These are phyloP conservation scores for Serendipita sp. DNA, from an alignment of 768 basidiomycete genomes.

Conservation along the genomic window DNA sequence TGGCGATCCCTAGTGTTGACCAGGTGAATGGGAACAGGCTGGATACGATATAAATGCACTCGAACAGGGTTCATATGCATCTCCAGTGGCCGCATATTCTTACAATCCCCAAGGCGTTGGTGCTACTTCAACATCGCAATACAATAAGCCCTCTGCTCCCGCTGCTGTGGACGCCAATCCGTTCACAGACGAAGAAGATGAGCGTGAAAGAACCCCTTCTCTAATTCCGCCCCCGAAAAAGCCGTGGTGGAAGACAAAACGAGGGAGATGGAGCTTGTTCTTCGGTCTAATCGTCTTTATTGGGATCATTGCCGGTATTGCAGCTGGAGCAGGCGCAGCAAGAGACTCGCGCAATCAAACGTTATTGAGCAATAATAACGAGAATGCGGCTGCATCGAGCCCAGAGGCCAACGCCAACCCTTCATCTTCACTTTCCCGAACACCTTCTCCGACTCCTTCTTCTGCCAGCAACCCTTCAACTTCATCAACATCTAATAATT, in stretches of 20 bases:
- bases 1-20: not conserved
- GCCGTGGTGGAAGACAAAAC: slow-evolving; percentile 1
- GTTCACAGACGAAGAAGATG: not conserved
- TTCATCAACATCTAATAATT: not conserved
- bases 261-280: not conserved
- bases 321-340: not conserved
- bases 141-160: not conserved
- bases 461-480: not conserved
- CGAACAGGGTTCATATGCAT: not conserved
- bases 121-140: not conserved
- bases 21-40: not conserved
- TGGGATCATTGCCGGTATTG: not conserved
- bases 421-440: not conserved
- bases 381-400: not conserved
- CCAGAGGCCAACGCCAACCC: not conserved
- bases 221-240: not conserved
- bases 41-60: slow-evolving; percentile 5
- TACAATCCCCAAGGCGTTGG: not conserved
- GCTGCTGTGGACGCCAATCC: not conserved
- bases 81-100: not conserved
- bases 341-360: not conserved
- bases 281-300: not conserved
- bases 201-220: not conserved
- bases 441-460: not conserved
- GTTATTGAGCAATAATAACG: not conserved